Evolutionary conservation across 2,329 filamentous ascomycete genomes (phyloP).

Genomic region (Aotearoamyces nothofagi): DNA sequence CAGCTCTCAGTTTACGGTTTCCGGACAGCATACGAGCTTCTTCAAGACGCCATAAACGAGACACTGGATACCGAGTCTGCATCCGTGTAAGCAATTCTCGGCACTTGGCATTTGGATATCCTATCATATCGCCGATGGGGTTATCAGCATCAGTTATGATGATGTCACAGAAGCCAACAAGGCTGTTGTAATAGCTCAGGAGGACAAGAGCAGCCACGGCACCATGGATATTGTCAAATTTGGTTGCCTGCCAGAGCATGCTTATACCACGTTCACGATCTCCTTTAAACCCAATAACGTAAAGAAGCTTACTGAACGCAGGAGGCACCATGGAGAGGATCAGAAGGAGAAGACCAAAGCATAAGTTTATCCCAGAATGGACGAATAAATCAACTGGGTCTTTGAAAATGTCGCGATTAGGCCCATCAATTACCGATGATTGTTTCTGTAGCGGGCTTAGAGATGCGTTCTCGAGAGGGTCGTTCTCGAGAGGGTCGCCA

Average conservation of each 20-base stretch:
- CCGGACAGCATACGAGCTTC: slow-evolving; percentile 65
- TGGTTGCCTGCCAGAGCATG: slow-evolving; percentile 83
- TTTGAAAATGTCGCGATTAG: slow-evolving; percentile 49
- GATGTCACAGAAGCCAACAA: slow-evolving; percentile 80
- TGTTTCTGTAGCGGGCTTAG: slow-evolving; percentile 10
- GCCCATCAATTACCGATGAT: slow-evolving; percentile 23
- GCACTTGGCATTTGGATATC: slow-evolving; percentile 59
- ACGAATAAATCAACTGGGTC: slow-evolving; percentile 77
- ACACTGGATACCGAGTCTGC: slow-evolving; percentile 65
- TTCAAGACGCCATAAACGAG: slow-evolving; percentile 75
- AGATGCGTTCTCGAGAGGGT: neutral
- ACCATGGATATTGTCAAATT: slow-evolving; percentile 81
- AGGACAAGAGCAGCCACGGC: slow-evolving; percentile 72
- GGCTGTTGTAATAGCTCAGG: slow-evolving; percentile 75
- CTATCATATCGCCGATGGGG: slow-evolving; percentile 38
- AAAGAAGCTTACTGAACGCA: slow-evolving; percentile 72
- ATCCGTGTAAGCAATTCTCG: slow-evolving; percentile 54
- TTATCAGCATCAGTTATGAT: slow-evolving; percentile 47
- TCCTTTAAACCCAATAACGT: slow-evolving; percentile 80
- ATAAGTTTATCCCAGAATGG: slow-evolving; percentile 77
- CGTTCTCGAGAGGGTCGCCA: neutral
- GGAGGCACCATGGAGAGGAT: slow-evolving; percentile 90
- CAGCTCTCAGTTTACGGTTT: slow-evolving; percentile 48
- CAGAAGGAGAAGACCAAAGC: slow-evolving; percentile 73
- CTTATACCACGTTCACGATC: slow-evolving; percentile 69